Evolutionary conservation across 371 early-diverging fungal species (phyloP).

Genomic region (Mortierella sp.): DNA sequence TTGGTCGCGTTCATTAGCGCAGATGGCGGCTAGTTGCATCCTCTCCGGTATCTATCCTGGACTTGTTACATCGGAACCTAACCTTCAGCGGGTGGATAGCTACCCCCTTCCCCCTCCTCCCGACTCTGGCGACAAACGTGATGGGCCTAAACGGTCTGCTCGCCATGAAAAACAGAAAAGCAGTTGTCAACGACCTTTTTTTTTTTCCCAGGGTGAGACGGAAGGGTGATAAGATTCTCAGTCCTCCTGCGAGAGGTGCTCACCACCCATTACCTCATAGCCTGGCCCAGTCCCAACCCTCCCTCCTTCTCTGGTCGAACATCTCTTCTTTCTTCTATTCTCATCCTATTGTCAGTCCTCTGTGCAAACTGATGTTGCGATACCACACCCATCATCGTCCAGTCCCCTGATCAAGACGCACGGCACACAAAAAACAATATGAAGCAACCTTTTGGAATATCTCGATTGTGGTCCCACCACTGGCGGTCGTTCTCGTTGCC

Average conservation of each 20-base stretch:
- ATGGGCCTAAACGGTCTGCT: too few species aligned
- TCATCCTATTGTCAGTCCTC: background rate
- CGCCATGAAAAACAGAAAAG: too few species aligned
- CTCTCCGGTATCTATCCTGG: too few species aligned
- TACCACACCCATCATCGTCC: background rate
- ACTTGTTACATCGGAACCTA: too few species aligned
- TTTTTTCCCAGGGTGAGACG: background rate
- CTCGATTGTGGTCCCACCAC: background rate
- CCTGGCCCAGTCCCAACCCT: background rate
- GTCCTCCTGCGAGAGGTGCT: background rate
- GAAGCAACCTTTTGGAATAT: background rate
- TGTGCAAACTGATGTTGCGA: background rate
- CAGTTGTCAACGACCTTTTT: too few species aligned
- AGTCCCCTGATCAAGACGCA: background rate
- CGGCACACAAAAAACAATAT: background rate
- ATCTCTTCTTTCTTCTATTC: background rate
- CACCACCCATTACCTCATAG: background rate
- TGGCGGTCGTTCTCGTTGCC: background rate
- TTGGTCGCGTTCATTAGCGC: too few species aligned
- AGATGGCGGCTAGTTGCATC: too few species aligned
- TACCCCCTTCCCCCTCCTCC: too few species aligned
- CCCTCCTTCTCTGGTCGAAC: background rate
- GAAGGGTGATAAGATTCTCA: slow-evolving; percentile 5
- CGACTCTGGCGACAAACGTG: too few species aligned
- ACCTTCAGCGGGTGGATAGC: too few species aligned